Conservation (phyloP, 2,329 filamentous ascomycete genomes). For the Leptographium galeiforme region DNA sequence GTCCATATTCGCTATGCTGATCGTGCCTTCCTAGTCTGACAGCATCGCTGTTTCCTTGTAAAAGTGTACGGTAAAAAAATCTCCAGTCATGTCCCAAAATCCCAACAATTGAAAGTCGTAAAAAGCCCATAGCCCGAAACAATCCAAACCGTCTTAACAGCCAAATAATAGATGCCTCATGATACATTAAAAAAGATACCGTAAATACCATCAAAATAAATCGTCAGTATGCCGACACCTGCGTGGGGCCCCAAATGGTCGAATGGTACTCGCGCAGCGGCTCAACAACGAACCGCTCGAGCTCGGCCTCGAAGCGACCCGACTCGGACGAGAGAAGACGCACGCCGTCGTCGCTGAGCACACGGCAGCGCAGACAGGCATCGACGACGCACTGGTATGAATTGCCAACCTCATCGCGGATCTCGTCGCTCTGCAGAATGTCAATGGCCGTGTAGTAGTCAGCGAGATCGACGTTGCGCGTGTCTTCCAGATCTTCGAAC, state of each 20-base stretch:
- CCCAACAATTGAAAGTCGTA: not conserved
- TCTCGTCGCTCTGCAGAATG: slow-evolving; percentile 9
- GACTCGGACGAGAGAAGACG: slow-evolving; percentile 6
- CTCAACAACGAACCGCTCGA: slow-evolving; percentile 10
- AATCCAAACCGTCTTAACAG: not conserved
- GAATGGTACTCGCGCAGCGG: slow-evolving; percentile 8
- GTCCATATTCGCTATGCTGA: not conserved
- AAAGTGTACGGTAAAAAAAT: not conserved
- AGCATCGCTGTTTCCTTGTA: not conserved
- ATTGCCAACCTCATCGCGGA: slow-evolving; percentile 10
- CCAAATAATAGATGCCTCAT: not conserved
- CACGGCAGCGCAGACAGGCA: slow-evolving; percentile 9
- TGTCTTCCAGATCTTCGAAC: not conserved
- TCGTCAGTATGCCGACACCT: slow-evolving; percentile 4
- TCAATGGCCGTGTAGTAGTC: slow-evolving; percentile 10
- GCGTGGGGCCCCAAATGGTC: slow-evolving; percentile 6
- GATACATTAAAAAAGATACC: not conserved
- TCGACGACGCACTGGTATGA: slow-evolving; percentile 9
- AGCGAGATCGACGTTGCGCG: slow-evolving; percentile 5
- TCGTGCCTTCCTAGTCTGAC: not conserved
- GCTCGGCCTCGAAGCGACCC: slow-evolving; percentile 7
- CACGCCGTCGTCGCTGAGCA: slow-evolving; percentile 6
- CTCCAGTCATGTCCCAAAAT: not conserved
- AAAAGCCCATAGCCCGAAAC: not conserved
- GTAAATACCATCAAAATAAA: not conserved